Evolutionary conservation across 306 rosid species (phyloP).

Genomic region (Cicer chorassanicum): DNA sequence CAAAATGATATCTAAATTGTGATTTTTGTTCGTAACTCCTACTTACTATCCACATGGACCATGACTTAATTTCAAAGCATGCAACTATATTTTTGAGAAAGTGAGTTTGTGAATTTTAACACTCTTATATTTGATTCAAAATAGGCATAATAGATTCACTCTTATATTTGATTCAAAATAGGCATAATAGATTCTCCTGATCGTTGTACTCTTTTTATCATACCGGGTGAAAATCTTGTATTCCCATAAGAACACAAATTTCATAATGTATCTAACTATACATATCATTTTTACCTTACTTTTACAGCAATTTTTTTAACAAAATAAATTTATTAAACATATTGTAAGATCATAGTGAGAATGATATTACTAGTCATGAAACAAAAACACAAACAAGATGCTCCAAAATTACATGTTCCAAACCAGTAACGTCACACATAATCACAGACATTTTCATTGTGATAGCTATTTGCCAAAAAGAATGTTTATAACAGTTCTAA

Average conservation of each 20-base stretch:
- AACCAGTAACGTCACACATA: neutral
- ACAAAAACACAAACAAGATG: neutral
- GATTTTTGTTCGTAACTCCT: neutral
- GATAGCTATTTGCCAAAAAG: slow-evolving; percentile 59
- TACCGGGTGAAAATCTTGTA: neutral
- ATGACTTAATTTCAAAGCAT: neutral
- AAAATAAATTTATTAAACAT: neutral
- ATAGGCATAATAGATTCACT: neutral
- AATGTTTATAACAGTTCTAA: slow-evolving; percentile 59
- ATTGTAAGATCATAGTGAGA: neutral
- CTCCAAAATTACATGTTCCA: slow-evolving; percentile 4
- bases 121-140: neutral
- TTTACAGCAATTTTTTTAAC: no score
- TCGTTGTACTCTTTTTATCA: neutral
- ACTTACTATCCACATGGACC: neutral
- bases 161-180: neutral
- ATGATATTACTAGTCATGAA: neutral
- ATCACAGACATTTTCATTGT: neutral
- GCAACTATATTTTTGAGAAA: neutral
- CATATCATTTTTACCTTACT: neutral
- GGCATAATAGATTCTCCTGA: neutral
- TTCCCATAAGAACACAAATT: neutral
- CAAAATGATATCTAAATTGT: neutral
- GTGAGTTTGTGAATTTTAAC: neutral
- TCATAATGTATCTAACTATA: neutral